Evolutionary conservation across 257 asterid species (phyloP).

Genomic region (Salvia miltiorrhiza): DNA sequence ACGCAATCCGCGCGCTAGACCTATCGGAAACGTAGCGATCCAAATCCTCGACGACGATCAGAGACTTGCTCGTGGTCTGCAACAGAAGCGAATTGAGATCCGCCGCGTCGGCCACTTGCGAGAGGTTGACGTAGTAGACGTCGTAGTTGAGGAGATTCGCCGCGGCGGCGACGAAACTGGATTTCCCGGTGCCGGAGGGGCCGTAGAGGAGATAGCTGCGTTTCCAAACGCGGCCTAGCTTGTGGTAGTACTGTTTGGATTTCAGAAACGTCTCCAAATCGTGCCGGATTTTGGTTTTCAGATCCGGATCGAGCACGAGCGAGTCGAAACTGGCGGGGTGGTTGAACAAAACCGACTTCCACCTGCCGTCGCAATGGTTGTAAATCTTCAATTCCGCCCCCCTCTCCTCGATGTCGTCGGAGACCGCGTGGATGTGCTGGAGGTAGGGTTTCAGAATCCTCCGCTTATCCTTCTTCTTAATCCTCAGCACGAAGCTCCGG

Average conservation of each 20-base stretch:
- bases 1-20: slow-evolving; percentile 31
- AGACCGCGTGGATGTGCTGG: slow-evolving; percentile 50
- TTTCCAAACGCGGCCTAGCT: slow-evolving; percentile 64
- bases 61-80: slow-evolving; percentile 44
- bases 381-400: slow-evolving; percentile 37
- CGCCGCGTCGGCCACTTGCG: slow-evolving; percentile 43
- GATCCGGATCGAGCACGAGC: slow-evolving; percentile 50
- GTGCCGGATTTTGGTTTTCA: slow-evolving; percentile 41
- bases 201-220: slow-evolving; percentile 70
- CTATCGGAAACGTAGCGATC: slow-evolving; percentile 39
- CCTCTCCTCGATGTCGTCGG: slow-evolving; percentile 49
- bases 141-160: slow-evolving; percentile 56
- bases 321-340: slow-evolving; percentile 61
- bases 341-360: slow-evolving; percentile 49
- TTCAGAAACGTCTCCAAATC: slow-evolving; percentile 56
- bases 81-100: slow-evolving; percentile 49
- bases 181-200: slow-evolving; percentile 74
- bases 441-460: slow-evolving; percentile 60
- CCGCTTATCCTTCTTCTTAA: slow-evolving; percentile 53
- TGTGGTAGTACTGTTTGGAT: slow-evolving; percentile 61
- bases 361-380: slow-evolving; percentile 35
- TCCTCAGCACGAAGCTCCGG: slow-evolving; percentile 37
- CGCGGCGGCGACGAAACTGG: slow-evolving; percentile 61
- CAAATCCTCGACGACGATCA: slow-evolving; percentile 58
- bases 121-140: slow-evolving; percentile 49